These are phyloP conservation scores for Tremellales sp. DNA, from an alignment of 1,284 basidiomycete genomes.

Conservation along the genomic window DNA sequence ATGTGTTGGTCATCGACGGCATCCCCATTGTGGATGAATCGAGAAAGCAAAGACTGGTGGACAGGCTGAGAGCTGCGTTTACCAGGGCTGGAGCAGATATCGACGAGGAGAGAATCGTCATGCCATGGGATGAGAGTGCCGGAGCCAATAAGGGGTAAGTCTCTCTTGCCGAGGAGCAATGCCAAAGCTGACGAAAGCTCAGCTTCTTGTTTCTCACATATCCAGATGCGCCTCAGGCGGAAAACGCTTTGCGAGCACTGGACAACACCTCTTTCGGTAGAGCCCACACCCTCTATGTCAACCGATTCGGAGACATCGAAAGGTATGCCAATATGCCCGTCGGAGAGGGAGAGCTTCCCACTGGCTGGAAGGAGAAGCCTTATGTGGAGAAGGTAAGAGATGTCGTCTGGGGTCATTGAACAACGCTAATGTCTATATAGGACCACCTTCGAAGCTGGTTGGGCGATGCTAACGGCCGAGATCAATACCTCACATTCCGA, in stretches of 20 bases:
- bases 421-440: conserved; percentile 49
- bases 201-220: conserved; percentile 91
- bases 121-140: conserved; percentile 76
- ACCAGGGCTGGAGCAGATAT: conserved; percentile 71
- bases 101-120: conserved; percentile 68
- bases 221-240: conserved; percentile 73
- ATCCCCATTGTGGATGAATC: conserved; percentile 78
- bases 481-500: conserved; percentile 93
- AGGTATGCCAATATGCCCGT: conserved; percentile 76
- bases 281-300: conserved; percentile 77
- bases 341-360: conserved; percentile 64
- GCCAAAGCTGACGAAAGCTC: not conserved
- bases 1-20: conserved; percentile 79
- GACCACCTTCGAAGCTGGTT: conserved; percentile 96
- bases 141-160: conserved; percentile 83
- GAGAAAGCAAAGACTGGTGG: conserved; percentile 70
- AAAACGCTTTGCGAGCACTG: conserved; percentile 71
- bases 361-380: conserved; percentile 61
- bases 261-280: conserved; percentile 85
- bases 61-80: conserved; percentile 79
- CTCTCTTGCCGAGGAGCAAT: not conserved
- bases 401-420: conserved; percentile 4
- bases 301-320: conserved; percentile 91
- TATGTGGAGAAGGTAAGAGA: conserved; percentile 70
- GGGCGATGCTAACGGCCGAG: conserved; percentile 83